Evolutionary conservation across 2,329 filamentous ascomycete species (phyloP).

Genomic region (Trematosphaeria pertusa): DNA sequence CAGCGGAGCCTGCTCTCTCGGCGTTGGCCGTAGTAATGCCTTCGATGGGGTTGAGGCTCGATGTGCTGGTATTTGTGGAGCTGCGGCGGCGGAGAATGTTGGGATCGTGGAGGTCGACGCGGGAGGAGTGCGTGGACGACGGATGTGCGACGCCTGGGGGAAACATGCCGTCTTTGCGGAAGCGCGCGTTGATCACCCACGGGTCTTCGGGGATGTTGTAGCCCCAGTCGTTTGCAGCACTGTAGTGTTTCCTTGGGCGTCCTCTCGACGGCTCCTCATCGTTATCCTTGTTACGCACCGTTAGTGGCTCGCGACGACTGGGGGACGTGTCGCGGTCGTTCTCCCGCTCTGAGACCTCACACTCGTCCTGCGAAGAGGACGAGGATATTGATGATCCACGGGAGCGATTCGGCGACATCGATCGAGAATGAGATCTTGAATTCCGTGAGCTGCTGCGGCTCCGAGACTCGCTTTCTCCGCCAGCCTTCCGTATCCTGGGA

Average conservation of each 20-base stretch:
- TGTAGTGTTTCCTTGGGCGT: constrained; percentile 51
- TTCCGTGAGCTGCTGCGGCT: constrained; percentile 40
- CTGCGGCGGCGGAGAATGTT: constrained; percentile 33
- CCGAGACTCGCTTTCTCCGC: constrained; percentile 48
- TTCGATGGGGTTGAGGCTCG: constrained; percentile 37
- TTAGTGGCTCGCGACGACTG: constrained; percentile 34
- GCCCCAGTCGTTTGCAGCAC: constrained; percentile 61
- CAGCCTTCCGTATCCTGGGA: constrained; percentile 49
- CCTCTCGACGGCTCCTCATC: constrained; percentile 35
- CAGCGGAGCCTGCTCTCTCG: constrained; percentile 20
- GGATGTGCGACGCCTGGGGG: constrained; percentile 58
- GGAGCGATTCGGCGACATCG: constrained; percentile 41
- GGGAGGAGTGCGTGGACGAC: constrained; percentile 57
- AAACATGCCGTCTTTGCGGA: constrained; percentile 80
- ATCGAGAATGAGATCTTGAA: constrained; percentile 34
- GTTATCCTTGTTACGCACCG: constrained; percentile 34
- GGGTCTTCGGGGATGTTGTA: constrained; percentile 92
- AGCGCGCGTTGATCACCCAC: constrained; percentile 92
- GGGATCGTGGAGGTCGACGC: constrained; percentile 54
- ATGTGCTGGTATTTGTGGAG: constrained; percentile 41
- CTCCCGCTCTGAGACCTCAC: constrained; percentile 13
- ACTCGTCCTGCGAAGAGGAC: constrained; percentile 35
- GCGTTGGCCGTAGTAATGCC: constrained; percentile 21
- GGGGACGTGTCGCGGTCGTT: constrained; percentile 17
- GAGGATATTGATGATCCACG: constrained; percentile 43